phyloP scores from a whole-genome alignment of 257 asterid genomes.

The Solanum dulcamara region DNA sequence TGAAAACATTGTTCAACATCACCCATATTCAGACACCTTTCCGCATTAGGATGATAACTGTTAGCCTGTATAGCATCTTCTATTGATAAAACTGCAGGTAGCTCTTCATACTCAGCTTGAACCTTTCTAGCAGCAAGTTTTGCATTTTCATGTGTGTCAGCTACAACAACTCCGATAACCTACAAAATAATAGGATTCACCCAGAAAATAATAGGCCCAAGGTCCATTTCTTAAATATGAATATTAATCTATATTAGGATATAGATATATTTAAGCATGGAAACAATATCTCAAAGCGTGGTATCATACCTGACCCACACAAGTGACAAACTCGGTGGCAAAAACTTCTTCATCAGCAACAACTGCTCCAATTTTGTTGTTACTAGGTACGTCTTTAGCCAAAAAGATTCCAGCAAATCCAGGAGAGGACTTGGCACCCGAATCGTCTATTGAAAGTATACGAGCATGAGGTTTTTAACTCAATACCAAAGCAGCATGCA shows the following conservation, averaged over 20 bases:
- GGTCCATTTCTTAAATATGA: not conserved
- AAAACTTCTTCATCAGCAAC: slow-evolving; percentile 76
- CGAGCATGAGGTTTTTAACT: slow-evolving; percentile 95
- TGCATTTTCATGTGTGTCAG: slow-evolving; percentile 95
- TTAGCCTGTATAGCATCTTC: slow-evolving; percentile 62
- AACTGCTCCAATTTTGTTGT: slow-evolving; percentile 52
- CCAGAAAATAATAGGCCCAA: not conserved
- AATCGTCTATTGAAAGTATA: slow-evolving; percentile 54
- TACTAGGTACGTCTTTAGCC: slow-evolving; percentile 73
- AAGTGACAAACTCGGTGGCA: slow-evolving; percentile 66
- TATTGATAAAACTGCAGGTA: slow-evolving; percentile 73
- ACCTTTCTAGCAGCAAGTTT: slow-evolving; percentile 79
- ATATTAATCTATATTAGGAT: not conserved
- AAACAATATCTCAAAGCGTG: not conserved
- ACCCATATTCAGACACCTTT: slow-evolving; percentile 50
- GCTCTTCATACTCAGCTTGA: slow-evolving; percentile 61
- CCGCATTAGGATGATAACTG: slow-evolving; percentile 74
- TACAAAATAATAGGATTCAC: slow-evolving; percentile 17
- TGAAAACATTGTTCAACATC: slow-evolving; percentile 60
- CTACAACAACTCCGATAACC: slow-evolving; percentile 89
- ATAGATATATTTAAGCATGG: not conserved
- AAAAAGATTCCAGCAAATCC: slow-evolving; percentile 80
- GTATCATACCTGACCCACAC: slow-evolving; percentile 82
- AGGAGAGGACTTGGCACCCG: slow-evolving; percentile 57
- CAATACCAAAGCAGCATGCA: slow-evolving; percentile 68